These are phyloP conservation scores for Typha latifolia DNA, from an alignment of 176 grass and related monocot genomes.

Conservation along the genomic window DNA sequence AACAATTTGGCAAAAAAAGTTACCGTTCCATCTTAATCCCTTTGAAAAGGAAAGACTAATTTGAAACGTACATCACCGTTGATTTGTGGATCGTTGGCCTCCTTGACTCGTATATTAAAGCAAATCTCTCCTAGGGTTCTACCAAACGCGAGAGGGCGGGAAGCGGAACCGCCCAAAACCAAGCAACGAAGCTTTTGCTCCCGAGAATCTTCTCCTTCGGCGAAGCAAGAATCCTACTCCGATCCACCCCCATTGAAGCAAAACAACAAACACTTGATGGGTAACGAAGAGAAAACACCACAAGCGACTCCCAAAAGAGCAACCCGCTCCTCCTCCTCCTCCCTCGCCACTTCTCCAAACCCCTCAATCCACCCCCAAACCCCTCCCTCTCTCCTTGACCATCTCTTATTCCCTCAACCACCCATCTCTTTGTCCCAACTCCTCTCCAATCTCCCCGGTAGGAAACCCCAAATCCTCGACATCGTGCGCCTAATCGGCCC, in stretches of 20 bases:
- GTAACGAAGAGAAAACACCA: background rate
- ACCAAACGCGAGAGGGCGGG: background rate
- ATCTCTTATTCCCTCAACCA: slow-evolving; percentile 11
- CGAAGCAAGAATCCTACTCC: background rate
- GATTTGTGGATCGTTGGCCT: background rate
- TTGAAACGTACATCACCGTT: background rate
- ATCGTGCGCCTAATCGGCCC: slow-evolving; percentile 58
- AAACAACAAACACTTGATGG: background rate
- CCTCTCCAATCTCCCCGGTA: slow-evolving; percentile 30
- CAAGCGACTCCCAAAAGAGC: slow-evolving; percentile 25
- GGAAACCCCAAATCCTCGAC: slow-evolving; percentile 50
- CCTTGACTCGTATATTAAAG: background rate
- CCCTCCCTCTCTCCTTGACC: slow-evolving; percentile 14
- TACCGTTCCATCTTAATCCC: background rate
- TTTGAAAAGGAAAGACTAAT: background rate
- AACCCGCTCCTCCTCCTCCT: slow-evolving; percentile 29
- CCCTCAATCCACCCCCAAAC: slow-evolving; percentile 25
- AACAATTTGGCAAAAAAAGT: background rate
- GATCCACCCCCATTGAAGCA: background rate
- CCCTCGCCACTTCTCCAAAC: slow-evolving; percentile 20
- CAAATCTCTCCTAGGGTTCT: background rate
- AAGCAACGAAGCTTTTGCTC: background rate
- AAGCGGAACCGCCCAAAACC: background rate
- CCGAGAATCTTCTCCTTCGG: background rate
- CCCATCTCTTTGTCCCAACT: slow-evolving; percentile 6